Conservation (phyloP, 2,329 filamentous ascomycete species). For the Orbilia brochopaga region DNA sequence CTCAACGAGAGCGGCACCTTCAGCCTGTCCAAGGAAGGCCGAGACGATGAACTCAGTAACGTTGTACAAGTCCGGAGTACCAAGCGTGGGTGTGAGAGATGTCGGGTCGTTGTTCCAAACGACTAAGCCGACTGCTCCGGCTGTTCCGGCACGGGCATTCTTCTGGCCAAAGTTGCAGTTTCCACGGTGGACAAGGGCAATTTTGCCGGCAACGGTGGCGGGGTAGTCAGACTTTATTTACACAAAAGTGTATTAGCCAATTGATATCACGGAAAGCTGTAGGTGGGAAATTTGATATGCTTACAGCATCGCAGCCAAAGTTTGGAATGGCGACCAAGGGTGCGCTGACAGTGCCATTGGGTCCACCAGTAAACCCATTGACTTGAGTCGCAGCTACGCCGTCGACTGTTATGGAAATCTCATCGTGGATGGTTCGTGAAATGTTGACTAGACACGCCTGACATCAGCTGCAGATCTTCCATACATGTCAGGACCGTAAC, state of each 20-base stretch:
- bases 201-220: slow-evolving; percentile 62
- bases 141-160: slow-evolving; percentile 64
- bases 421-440: slow-evolving; percentile 23
- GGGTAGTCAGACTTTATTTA: slow-evolving; percentile 62
- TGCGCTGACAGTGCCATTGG: slow-evolving; percentile 60
- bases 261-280: neutral
- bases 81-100: slow-evolving; percentile 52
- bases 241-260: slow-evolving; percentile 16
- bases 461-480: slow-evolving; percentile 7
- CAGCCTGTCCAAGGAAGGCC: slow-evolving; percentile 47
- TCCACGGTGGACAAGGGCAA: slow-evolving; percentile 68
- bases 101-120: slow-evolving; percentile 48
- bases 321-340: slow-evolving; percentile 62
- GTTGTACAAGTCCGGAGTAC: slow-evolving; percentile 58
- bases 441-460: slow-evolving; percentile 43
- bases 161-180: slow-evolving; percentile 67
- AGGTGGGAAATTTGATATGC: slow-evolving; percentile 18
- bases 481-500: slow-evolving; percentile 35
- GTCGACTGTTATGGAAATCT: slow-evolving; percentile 20
- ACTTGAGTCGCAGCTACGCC: slow-evolving; percentile 4
- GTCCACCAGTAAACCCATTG: slow-evolving; percentile 61
- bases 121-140: slow-evolving; percentile 63
- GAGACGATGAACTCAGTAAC: slow-evolving; percentile 54
- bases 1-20: slow-evolving; percentile 49
- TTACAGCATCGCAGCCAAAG: slow-evolving; percentile 63